Evolutionary conservation across 345 rosid genomes (phyloP).

Genomic region (Microthlaspi erraticum): DNA sequence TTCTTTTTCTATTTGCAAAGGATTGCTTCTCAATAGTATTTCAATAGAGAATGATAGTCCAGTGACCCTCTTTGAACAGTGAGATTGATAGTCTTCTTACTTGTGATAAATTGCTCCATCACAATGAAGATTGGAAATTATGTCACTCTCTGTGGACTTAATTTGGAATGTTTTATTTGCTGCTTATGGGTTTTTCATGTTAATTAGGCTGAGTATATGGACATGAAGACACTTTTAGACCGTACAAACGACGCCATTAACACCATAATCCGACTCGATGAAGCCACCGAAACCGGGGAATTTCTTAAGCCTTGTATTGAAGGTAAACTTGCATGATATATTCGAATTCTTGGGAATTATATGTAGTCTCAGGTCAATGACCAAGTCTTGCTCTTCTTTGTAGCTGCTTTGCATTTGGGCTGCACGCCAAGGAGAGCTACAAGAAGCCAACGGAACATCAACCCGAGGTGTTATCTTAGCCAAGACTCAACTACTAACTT

Average conservation of each 20-base stretch:
- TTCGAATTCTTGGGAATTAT: background rate
- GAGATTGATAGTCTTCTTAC: constrained; percentile 5
- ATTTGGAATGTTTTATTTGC: background rate
- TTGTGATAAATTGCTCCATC: background rate
- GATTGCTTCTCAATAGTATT: background rate
- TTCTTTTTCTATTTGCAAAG: background rate
- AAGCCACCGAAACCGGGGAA: constrained; percentile 75
- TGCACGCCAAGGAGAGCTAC: constrained; percentile 90
- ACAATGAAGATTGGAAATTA: background rate
- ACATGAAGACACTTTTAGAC: constrained; percentile 75
- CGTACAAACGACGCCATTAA: constrained; percentile 84
- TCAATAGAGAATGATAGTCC: too few species aligned
- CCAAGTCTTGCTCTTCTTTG: constrained; percentile 28
- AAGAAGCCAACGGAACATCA: constrained; percentile 87
- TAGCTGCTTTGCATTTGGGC: constrained; percentile 94
- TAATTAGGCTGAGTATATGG: constrained; percentile 78
- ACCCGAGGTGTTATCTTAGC: constrained; percentile 79
- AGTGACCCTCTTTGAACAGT: constrained; percentile 34
- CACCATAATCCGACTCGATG: constrained; percentile 89
- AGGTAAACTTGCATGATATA: constrained; percentile 51
- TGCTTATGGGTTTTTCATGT: background rate
- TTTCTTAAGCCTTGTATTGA: constrained; percentile 94
- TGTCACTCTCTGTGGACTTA: constrained; percentile 9
- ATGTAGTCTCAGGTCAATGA: constrained; percentile 17
- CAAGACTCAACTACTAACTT: constrained; percentile 35